These are phyloP conservation scores for Agroathelia rolfsii DNA, from an alignment of 1,284 basidiomycete genomes.

Conservation along the genomic window DNA sequence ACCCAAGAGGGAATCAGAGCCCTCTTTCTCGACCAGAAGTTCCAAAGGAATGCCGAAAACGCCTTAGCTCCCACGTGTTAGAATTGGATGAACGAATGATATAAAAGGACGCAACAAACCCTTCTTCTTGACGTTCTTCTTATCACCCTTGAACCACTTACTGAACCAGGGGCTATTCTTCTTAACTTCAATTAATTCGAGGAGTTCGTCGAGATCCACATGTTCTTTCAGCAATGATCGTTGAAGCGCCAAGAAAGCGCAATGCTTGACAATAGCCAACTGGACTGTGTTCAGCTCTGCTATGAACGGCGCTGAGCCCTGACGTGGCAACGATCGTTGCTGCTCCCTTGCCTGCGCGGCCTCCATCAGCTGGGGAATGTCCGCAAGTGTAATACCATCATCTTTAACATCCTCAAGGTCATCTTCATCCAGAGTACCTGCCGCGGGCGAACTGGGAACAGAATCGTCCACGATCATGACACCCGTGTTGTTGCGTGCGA, in stretches of 20 bases:
- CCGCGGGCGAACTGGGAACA: slow-evolving; percentile 57
- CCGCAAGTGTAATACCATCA: slow-evolving; percentile 89
- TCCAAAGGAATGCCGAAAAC: slow-evolving; percentile 93
- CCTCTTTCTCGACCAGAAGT: slow-evolving; percentile 89
- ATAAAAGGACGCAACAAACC: slow-evolving; percentile 40
- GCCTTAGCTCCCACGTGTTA: no score
- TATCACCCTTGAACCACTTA: slow-evolving; percentile 89
- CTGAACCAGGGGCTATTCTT: slow-evolving; percentile 98
- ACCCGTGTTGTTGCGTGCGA: slow-evolving; percentile 76
- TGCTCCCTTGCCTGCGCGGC: slow-evolving; percentile 86
- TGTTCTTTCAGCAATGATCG: slow-evolving; percentile 74
- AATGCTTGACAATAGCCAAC: slow-evolving; percentile 86
- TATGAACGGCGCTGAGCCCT: slow-evolving; percentile 71
- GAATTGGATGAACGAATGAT: no score
- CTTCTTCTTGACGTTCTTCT: slow-evolving; percentile 85
- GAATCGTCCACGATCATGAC: slow-evolving; percentile 87
- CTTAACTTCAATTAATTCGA: slow-evolving; percentile 89
- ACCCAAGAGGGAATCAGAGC: slow-evolving; percentile 87
- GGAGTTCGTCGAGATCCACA: slow-evolving; percentile 84
- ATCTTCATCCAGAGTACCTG: no score
- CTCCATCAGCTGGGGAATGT: slow-evolving; percentile 89
- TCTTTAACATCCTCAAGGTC: slow-evolving; percentile 47
- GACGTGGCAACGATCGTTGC: slow-evolving; percentile 65
- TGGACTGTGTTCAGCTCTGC: slow-evolving; percentile 82
- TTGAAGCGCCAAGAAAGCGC: slow-evolving; percentile 75